These are phyloP conservation scores for Podospora conica DNA, from an alignment of 495 filamentous ascomycete species.

Conservation along the genomic window DNA sequence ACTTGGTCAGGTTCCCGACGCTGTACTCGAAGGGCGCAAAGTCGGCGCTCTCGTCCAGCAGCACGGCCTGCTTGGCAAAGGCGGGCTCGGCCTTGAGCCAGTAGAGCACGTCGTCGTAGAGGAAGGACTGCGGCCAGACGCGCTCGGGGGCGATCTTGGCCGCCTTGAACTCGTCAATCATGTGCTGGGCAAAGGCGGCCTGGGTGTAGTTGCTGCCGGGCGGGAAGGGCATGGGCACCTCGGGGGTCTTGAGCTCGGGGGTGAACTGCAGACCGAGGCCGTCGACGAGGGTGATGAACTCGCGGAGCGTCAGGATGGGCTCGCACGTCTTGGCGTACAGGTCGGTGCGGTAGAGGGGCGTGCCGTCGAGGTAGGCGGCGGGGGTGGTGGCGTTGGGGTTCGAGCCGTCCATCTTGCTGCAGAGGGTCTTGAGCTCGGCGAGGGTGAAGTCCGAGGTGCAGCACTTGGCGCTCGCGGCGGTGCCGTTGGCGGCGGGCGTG, in stretches of 20 bases:
- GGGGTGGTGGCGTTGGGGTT: conserved; percentile 48
- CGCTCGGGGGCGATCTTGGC: conserved; percentile 46
- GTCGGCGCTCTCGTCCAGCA: conserved; percentile 53
- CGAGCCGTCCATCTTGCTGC: conserved; percentile 56
- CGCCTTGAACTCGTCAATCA: conserved; percentile 52
- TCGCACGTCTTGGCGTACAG: conserved; percentile 51
- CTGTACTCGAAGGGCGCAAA: conserved; percentile 39
- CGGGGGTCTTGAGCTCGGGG: conserved; percentile 55
- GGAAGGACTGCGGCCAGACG: conserved; percentile 56
- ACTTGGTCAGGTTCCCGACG: conserved; percentile 42
- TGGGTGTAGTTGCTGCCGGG: conserved; percentile 48
- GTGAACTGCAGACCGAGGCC: conserved; percentile 50
- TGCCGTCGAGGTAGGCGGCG: conserved; percentile 46
- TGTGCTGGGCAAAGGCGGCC: conserved; percentile 50
- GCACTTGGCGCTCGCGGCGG: conserved; percentile 46
- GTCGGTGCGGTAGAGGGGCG: conserved; percentile 51
- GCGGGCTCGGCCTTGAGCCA: conserved; percentile 53
- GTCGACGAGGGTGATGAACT: conserved; percentile 49
- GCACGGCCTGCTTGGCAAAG: conserved; percentile 52
- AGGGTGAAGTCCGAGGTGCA: conserved; percentile 60
- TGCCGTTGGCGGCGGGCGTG: conserved; percentile 37
- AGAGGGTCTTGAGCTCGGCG: conserved; percentile 53
- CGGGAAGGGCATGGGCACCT: conserved; percentile 56
- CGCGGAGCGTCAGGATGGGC: conserved; percentile 46
- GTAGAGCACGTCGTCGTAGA: conserved; percentile 54